These are phyloP conservation scores for Suillus ampliporus DNA, from an alignment of 768 basidiomycete genomes.

Conservation along the genomic window DNA sequence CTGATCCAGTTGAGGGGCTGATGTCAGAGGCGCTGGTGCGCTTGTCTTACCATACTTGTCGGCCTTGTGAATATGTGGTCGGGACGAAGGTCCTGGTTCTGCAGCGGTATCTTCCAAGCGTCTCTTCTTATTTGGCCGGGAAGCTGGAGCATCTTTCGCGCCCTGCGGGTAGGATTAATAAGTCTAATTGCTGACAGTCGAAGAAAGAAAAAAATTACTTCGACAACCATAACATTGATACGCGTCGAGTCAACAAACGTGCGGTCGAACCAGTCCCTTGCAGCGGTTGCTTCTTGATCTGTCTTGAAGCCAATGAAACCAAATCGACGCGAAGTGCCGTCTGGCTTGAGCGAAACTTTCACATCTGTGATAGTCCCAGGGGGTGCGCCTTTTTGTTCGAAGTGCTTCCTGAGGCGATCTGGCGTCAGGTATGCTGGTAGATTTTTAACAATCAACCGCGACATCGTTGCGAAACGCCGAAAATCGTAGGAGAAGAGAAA, in stretches of 20 bases:
- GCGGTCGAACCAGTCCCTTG: constrained; percentile 83
- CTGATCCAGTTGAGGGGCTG: constrained; percentile 56
- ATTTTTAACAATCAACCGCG: constrained; percentile 84
- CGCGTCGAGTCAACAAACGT: constrained; percentile 84
- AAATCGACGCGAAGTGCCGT: constrained; percentile 85
- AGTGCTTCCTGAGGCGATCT: constrained; percentile 67
- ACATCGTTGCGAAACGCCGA: constrained; percentile 62
- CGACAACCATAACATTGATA: constrained; percentile 75
- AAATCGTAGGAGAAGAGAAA: not conserved
- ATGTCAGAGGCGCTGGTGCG: constrained; percentile 22
- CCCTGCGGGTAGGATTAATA: constrained; percentile 49
- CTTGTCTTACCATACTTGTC: constrained; percentile 24
- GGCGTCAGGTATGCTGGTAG: constrained; percentile 73
- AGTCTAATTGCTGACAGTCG: constrained; percentile 3
- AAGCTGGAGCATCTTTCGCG: constrained; percentile 67
- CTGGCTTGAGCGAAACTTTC: constrained; percentile 75
- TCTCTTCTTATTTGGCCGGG: constrained; percentile 73
- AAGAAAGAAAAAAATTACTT: constrained; percentile 54
- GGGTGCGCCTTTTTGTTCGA: constrained; percentile 64
- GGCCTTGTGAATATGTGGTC: constrained; percentile 19
- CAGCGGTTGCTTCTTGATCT: constrained; percentile 71
- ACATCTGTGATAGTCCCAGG: constrained; percentile 83
- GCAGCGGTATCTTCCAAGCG: constrained; percentile 39
- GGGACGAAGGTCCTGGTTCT: not conserved
- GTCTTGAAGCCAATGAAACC: constrained; percentile 93